A percentile compares a stretch with the other conserved stretches of the same genome.
phyloP scores from a whole-genome alignment of 345 rosid species.

The Brassica nigra region DNA sequence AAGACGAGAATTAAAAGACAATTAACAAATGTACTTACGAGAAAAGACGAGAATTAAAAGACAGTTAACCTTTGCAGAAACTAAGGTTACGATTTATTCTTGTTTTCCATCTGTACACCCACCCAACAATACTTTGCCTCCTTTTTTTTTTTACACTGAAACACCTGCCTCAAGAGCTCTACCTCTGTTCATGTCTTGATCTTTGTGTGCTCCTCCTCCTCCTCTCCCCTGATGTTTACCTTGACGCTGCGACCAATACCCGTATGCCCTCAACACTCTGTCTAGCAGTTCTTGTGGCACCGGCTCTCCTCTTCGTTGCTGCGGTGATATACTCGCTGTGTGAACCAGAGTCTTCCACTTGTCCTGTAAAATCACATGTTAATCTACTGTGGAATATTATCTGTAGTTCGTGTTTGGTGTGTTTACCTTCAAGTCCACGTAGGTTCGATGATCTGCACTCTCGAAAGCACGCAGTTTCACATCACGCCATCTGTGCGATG shows the following conservation, averaged over 20 bases:
- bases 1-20: slow-evolving; percentile 25
- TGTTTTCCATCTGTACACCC: slow-evolving; percentile 36
- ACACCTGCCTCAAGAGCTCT: slow-evolving; percentile 36
- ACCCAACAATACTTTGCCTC: slow-evolving; percentile 27
- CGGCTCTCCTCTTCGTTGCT: slow-evolving; percentile 87
- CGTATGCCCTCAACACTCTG: slow-evolving; percentile 74
- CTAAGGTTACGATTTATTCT: slow-evolving; percentile 29
- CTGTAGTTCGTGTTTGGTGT: slow-evolving; percentile 2
- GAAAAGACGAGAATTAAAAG: slow-evolving; percentile 23
- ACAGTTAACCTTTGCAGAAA: slow-evolving; percentile 40
- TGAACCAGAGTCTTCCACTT: slow-evolving; percentile 95
- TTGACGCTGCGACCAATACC: slow-evolving; percentile 82
- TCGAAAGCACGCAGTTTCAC: slow-evolving; percentile 70
- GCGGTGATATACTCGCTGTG: slow-evolving; percentile 82
- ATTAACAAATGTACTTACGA: slow-evolving; percentile 20
- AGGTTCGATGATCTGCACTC: slow-evolving; percentile 71
- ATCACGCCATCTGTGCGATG: slow-evolving; percentile 74
- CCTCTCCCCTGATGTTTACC: slow-evolving; percentile 67
- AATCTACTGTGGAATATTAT: background rate
- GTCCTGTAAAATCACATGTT: slow-evolving; percentile 55
- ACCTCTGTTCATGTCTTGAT: slow-evolving; percentile 31
- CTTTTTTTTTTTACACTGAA: slow-evolving; percentile 30
- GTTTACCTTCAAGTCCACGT: slow-evolving; percentile 73
- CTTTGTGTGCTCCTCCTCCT: slow-evolving; percentile 46
- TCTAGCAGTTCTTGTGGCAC: slow-evolving; percentile 87